Evolutionary conservation across 345 rosid species (phyloP).

Genomic region (Microthlaspi erraticum): DNA sequence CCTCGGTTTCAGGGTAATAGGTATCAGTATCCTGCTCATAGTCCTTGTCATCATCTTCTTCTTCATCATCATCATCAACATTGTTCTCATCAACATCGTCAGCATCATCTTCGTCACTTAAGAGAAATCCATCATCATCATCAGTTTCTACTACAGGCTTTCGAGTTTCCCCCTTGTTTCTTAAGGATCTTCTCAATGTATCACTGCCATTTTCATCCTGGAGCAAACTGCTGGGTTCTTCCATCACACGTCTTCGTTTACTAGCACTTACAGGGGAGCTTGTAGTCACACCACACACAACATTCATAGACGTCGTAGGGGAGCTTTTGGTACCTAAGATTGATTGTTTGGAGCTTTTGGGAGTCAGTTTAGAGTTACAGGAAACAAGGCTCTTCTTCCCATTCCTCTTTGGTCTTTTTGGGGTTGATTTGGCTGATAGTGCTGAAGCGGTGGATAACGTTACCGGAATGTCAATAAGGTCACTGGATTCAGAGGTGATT

Average conservation of each 20-base stretch:
- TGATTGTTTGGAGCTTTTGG: constrained; percentile 34
- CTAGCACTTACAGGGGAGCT: constrained; percentile 79
- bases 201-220: constrained; percentile 45
- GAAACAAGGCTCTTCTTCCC: constrained; percentile 39
- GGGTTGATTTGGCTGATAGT: constrained; percentile 36
- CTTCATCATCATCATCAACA: constrained; percentile 23
- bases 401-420: constrained; percentile 35
- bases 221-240: constrained; percentile 50
- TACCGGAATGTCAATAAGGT: constrained; percentile 38
- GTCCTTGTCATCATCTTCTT: constrained; percentile 33
- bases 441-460: constrained; percentile 39
- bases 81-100: constrained; percentile 22
- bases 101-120: constrained; percentile 35
- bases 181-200: constrained; percentile 47
- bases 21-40: constrained; percentile 31
- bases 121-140: constrained; percentile 44
- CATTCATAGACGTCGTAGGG: constrained; percentile 18
- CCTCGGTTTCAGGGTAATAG: constrained; percentile 39
- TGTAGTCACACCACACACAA: constrained; percentile 51
- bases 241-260: constrained; percentile 76
- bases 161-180: constrained; percentile 41
- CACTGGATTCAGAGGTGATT: constrained; percentile 33
- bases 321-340: constrained; percentile 20
- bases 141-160: constrained; percentile 45
- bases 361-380: constrained; percentile 32